Evolutionary conservation across 352 stramenopile genomes (phyloP), one percentile per base, ranked within the genome.

Genomic region (Phytophthora melonis): DNA sequence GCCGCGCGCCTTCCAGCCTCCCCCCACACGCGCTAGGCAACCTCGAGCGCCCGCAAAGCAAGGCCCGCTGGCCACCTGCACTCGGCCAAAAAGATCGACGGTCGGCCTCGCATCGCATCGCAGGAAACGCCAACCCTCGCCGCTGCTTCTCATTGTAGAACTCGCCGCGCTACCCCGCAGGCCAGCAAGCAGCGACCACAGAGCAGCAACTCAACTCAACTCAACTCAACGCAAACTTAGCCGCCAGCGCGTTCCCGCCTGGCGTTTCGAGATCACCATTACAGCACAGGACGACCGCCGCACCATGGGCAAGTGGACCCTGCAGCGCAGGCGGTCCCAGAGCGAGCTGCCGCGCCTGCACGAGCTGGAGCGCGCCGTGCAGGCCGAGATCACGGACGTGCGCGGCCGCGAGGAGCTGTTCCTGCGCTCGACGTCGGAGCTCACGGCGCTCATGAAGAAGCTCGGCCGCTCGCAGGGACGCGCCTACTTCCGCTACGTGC

Each of bases 401-500:
- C 69, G 81, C 19, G 87, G 87, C 9, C 82, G 86, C 39, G 87
- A 94, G 64, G 85, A 94, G 47, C 75, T 93, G n/a, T 96, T 96
- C 58, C 70, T 96, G 68, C 87, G 89, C 50, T 86, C 87, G 21
- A 92, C 80, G 11, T 94, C 89, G 8, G 86, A 88, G 57, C 83
- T 96, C 30, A 92, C 84, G 63, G 66, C 70, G 58, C 72, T 93
- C 18, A 83, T 96, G 73, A 91, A 90, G 53, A 85, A 90, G 62
- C 72, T 96, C 18, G 87, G 84, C 34, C 82, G 89, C 58, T 74
- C 84, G 25, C 84, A 92, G 45, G 89, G 87, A 56, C 87, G 87
- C 43, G 78, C 86, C 3, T 96, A 96, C 77, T 94, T 96, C 60
- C 85, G 86, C 39, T 94, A 93, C 70, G 85, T 93, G 58, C 76